phyloP scores from a whole-genome alignment of 1,284 basidiomycete genomes.

The Mixia osmundae region DNA sequence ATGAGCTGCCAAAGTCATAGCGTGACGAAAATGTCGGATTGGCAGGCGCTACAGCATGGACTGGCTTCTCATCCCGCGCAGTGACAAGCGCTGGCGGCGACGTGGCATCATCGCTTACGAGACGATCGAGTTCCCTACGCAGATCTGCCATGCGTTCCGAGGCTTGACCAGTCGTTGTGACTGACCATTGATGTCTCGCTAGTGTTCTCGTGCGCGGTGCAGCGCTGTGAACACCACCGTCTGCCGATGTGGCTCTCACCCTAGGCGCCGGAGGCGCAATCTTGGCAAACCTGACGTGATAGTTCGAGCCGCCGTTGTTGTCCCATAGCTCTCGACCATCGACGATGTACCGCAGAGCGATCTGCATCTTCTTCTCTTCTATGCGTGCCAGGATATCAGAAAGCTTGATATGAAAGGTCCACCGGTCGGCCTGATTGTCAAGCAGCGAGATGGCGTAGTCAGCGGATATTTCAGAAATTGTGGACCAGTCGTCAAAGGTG shows the following conservation, averaged over 20 bases:
- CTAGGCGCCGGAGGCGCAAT: conserved; percentile 15
- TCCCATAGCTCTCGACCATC: conserved; percentile 61
- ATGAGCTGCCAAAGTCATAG: conserved; percentile 30
- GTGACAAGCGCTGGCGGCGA: no score
- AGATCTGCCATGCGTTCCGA: conserved; percentile 24
- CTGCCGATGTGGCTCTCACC: conserved; percentile 17
- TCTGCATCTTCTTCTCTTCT: conserved; percentile 60
- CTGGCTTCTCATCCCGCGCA: conserved; percentile 24
- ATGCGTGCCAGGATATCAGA: conserved; percentile 33
- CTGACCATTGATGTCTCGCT: conserved; percentile 22
- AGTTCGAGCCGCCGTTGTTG: conserved; percentile 62
- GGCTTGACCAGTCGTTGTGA: conserved; percentile 20
- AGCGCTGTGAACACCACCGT: conserved; percentile 15
- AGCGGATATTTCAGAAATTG: conserved; percentile 73
- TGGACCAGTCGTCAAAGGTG: conserved; percentile 86
- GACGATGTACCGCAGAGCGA: conserved; percentile 56
- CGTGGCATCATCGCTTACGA: conserved; percentile 26
- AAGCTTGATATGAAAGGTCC: conserved; percentile 30
- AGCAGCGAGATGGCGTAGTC: conserved; percentile 43
- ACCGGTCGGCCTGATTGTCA: conserved; percentile 36
- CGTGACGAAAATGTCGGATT: conserved; percentile 20
- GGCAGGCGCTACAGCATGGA: conserved; percentile 11
- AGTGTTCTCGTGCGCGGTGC: conserved; percentile 15
- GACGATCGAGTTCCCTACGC: conserved; percentile 26
- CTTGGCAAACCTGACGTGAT: conserved; percentile 33